Base-by-base conservation (phyloP, 257 asterid genomes). In the Galeopsis tetrahit region DNA sequence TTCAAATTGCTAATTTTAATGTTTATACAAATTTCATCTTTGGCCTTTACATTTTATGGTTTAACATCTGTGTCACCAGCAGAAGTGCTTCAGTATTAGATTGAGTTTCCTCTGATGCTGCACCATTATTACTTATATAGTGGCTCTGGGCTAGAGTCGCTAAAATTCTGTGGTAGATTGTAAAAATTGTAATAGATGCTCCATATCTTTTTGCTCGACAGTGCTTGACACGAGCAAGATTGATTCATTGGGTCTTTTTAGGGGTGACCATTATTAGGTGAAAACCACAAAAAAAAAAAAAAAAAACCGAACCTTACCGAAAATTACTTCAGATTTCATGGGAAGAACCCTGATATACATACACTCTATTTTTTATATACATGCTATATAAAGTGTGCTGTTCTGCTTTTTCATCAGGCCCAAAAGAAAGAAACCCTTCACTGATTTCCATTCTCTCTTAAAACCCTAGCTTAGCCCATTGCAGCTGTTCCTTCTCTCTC, bases 31-130 rank as follows among this genome's bases (percentile, higher is more conserved):
- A 61, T 46, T 65, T 68, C 69, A 71, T 42, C 11, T 33, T 17
- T 49, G 7, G 35, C 38, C 34, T 36, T 66, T 7, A 60, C 5
- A 3, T 66, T 48, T 35, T 51, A n/a, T 66, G 39, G 39, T 38
- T 56, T 63, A 6, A 60, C 43, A 6, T 52, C 40, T 28, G 13
- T 51, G 61, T 43, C 66, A 52, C 31, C 62, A 15, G 13, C 21
- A 46, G 36, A 63, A 70, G 46, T 36, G 42, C 17, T 36, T 17
- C 40, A 35, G 32, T 28, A 44, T 65, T 48, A 32, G 2, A 48
- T n/a, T n/a, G 17, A 38, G 62, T 56, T 53, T 49, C 69, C 38
- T 15, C 51, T 58, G 55, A 64, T 49, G 62, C 53, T 48, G 65
- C 44, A 34, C 49, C 52, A 40, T 35, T 35, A 13, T 67, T 49